A percentile compares a stretch with the other conserved stretches of the same genome.
These are phyloP conservation scores for Lentinula guzmanii DNA, from an alignment of 768 basidiomycete genomes.

Conservation along the genomic window DNA sequence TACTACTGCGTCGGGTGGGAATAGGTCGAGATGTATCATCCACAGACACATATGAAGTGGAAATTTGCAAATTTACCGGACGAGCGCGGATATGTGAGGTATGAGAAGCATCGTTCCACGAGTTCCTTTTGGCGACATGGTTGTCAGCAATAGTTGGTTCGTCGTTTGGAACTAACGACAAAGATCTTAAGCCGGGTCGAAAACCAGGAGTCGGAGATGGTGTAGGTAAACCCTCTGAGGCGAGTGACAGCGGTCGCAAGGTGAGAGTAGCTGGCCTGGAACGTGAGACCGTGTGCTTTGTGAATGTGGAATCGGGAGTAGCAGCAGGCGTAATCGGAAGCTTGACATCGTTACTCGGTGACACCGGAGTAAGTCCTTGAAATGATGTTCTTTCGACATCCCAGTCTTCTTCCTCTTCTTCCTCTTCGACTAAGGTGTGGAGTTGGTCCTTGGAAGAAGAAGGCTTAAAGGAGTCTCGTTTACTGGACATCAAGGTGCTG, in stretches of 20 bases:
- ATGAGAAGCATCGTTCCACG: slow-evolving; percentile 23
- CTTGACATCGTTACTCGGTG: slow-evolving; percentile 12
- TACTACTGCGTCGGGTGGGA: slow-evolving; percentile 43
- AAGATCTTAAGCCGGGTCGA: slow-evolving; percentile 43
- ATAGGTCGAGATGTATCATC: slow-evolving; percentile 6
- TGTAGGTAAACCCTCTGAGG: slow-evolving; percentile 40
- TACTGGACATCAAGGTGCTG: slow-evolving; percentile 42
- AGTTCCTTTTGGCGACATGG: slow-evolving; percentile 24
- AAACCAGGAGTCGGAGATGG: slow-evolving; percentile 49
- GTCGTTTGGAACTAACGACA: slow-evolving; percentile 39
- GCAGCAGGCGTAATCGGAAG: slow-evolving; percentile 15
- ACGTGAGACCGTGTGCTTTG: slow-evolving; percentile 36
- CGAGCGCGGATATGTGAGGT: slow-evolving; percentile 22
- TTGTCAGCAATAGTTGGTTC: slow-evolving; percentile 17
- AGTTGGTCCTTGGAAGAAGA: slow-evolving; percentile 71
- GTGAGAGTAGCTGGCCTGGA: slow-evolving; percentile 62
- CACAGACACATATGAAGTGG: background rate
- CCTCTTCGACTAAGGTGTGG: slow-evolving; percentile 76
- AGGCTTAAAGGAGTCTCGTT: slow-evolving; percentile 81
- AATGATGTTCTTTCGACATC: slow-evolving; percentile 19
- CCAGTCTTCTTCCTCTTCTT: slow-evolving; percentile 80
- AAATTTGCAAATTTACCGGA: slow-evolving; percentile 28
- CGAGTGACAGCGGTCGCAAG: slow-evolving; percentile 68
- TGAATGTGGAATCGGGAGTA: slow-evolving; percentile 25
- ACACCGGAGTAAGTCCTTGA: slow-evolving; percentile 16